Evolutionary conservation across 179 eudicot species (phyloP).

Genomic region (Pouteria campechiana): DNA sequence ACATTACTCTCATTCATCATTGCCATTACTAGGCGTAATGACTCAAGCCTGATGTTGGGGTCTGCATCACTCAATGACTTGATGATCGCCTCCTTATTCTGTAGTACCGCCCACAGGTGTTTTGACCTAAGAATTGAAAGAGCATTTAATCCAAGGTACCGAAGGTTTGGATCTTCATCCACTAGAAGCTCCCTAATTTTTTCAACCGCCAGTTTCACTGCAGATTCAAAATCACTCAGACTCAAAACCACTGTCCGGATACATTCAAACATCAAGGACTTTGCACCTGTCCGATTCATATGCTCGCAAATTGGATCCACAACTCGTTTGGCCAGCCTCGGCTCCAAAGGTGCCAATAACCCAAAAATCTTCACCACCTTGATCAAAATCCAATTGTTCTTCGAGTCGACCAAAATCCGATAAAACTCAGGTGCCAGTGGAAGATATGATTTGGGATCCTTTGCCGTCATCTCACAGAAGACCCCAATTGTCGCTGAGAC

Average conservation of each 20-base stretch:
- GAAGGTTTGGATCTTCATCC: slow-evolving; percentile 78
- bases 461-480: slow-evolving; percentile 68
- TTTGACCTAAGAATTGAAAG: slow-evolving; percentile 38
- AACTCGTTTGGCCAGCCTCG: slow-evolving; percentile 70
- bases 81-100: slow-evolving; percentile 72
- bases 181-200: slow-evolving; percentile 65
- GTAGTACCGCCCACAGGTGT: slow-evolving; percentile 61
- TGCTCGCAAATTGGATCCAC: slow-evolving; percentile 84
- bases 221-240: slow-evolving; percentile 57
- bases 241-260: slow-evolving; percentile 53
- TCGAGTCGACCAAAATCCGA: slow-evolving; percentile 58
- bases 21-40: slow-evolving; percentile 65
- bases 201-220: slow-evolving; percentile 59
- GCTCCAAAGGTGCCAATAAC: slow-evolving; percentile 67
- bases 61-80: slow-evolving; percentile 75
- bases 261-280: slow-evolving; percentile 84
- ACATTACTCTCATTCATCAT: slow-evolving; percentile 88
- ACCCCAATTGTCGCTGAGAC: slow-evolving; percentile 61
- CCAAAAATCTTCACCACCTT: slow-evolving; percentile 88
- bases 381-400: slow-evolving; percentile 91
- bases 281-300: slow-evolving; percentile 54
- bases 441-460: slow-evolving; percentile 55
- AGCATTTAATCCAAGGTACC: slow-evolving; percentile 75
- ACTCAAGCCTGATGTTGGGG: slow-evolving; percentile 63
- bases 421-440: slow-evolving; percentile 89